Conservation (phyloP, 2,329 filamentous ascomycete species). For the Aureobasidium lini region DNA sequence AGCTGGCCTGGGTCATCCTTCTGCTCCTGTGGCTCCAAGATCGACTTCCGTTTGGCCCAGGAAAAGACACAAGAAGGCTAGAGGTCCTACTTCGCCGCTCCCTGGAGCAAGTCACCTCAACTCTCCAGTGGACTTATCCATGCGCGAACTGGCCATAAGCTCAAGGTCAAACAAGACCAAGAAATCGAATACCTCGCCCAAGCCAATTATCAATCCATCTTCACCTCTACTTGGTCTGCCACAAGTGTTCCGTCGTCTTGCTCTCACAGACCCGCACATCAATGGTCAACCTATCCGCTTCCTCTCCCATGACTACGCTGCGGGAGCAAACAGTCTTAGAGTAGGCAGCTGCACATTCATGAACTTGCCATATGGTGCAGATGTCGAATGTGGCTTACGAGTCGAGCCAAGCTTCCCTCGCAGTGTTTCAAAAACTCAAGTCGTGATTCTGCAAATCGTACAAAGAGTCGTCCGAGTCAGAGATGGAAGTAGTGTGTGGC, state of each 20-base stretch:
- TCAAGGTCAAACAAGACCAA: background rate
- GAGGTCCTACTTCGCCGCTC: background rate
- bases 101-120: slow-evolving; percentile 9
- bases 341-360: slow-evolving; percentile 24
- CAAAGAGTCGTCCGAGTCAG: slow-evolving; percentile 23
- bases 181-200: background rate
- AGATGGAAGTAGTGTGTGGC: slow-evolving; percentile 19
- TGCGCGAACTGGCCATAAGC: background rate
- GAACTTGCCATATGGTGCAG: slow-evolving; percentile 23
- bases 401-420: slow-evolving; percentile 17
- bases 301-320: slow-evolving; percentile 19
- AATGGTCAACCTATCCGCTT: slow-evolving; percentile 24
- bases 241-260: slow-evolving; percentile 14
- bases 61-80: background rate
- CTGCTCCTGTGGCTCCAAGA: background rate
- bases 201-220: background rate
- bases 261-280: slow-evolving; percentile 22
- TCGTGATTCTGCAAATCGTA: slow-evolving; percentile 23
- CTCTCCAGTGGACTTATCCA: background rate
- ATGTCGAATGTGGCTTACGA: slow-evolving; percentile 22
- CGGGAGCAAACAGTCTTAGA: slow-evolving; percentile 17
- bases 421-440: background rate
- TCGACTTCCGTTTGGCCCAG: too few species aligned
- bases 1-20: background rate
- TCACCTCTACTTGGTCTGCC: background rate